Evolutionary conservation across 495 filamentous ascomycete species (phyloP).

Genomic region (Penicillium nucicola): DNA sequence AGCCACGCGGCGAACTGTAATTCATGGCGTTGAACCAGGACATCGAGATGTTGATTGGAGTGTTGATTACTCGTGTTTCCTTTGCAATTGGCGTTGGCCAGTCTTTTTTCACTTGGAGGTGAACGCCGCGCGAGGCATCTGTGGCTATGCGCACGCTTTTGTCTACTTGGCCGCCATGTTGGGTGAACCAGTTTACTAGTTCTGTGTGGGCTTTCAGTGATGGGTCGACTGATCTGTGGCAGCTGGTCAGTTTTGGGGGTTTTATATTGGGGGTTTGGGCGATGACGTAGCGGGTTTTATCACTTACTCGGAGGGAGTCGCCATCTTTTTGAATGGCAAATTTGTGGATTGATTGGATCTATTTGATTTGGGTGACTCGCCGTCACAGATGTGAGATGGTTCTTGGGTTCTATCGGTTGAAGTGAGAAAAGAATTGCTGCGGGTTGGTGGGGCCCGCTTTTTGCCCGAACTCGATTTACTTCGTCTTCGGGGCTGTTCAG

Average conservation of each 20-base stretch:
- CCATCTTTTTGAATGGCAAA: not conserved
- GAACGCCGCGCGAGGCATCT: conserved; percentile 42
- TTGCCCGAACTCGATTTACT: not conserved
- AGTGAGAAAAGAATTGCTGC: conserved; percentile 8
- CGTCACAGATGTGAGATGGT: not conserved
- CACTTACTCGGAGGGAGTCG: conserved; percentile 1
- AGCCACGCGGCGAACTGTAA: conserved; percentile 7
- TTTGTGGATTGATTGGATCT: not conserved
- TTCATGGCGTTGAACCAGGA: conserved; percentile 53
- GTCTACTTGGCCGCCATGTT: conserved; percentile 41
- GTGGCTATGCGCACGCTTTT: conserved; percentile 38
- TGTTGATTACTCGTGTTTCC: conserved; percentile 41
- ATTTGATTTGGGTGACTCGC: not conserved
- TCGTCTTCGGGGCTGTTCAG: too few relatives aligned
- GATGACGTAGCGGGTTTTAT: not conserved
- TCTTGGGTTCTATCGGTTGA: not conserved
- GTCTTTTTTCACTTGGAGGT: conserved; percentile 40
- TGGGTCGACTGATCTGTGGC: conserved; percentile 10
- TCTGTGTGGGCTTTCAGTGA: conserved; percentile 27
- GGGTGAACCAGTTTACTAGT: conserved; percentile 41
- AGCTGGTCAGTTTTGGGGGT: conserved; percentile 4
- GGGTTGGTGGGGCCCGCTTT: conserved; percentile 10
- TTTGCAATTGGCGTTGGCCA: conserved; percentile 20
- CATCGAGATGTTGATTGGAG: conserved; percentile 44
- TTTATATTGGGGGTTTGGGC: not conserved